A percentile compares a stretch with the other conserved stretches of the same genome.
Evolutionary conservation across 2,329 filamentous ascomycete genomes (phyloP).

Genomic region (Xylaria sp.): DNA sequence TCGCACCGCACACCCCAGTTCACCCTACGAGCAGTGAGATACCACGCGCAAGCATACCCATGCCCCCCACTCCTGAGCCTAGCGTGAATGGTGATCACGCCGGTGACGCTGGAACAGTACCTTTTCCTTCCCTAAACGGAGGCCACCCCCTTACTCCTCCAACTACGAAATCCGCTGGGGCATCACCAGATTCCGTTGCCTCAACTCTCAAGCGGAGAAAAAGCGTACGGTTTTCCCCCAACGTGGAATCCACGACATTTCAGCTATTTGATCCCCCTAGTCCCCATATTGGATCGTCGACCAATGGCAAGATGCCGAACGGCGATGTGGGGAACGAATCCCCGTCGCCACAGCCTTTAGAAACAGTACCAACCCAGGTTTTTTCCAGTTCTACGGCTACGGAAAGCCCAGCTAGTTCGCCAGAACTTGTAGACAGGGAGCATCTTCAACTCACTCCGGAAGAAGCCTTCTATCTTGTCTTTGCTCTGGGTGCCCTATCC

Average conservation of each 20-base stretch:
- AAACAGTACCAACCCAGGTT: constrained; percentile 24
- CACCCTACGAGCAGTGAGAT: background rate
- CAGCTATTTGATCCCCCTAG: constrained; percentile 63
- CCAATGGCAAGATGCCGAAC: constrained; percentile 38
- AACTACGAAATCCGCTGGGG: background rate
- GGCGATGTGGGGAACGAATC: constrained; percentile 35
- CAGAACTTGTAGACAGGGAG: constrained; percentile 68
- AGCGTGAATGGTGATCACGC: constrained; percentile 5
- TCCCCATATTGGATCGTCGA: constrained; percentile 51
- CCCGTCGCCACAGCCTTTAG: constrained; percentile 33
- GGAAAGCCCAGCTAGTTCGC: constrained; percentile 5
- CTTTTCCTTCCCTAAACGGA: constrained; percentile 26
- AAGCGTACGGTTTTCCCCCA: constrained; percentile 76
- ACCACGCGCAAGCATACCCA: constrained; percentile 8
- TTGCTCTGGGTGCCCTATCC: constrained; percentile 78
- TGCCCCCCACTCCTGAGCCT: background rate
- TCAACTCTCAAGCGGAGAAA: constrained; percentile 61
- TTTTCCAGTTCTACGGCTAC: constrained; percentile 8
- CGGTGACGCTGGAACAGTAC: background rate
- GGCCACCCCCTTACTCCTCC: constrained; percentile 25
- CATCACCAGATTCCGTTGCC: constrained; percentile 33
- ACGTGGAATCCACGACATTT: constrained; percentile 73
- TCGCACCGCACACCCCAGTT: background rate
- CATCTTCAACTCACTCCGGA: constrained; percentile 92
- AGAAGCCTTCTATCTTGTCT: constrained; percentile 91